phyloP scores from a whole-genome alignment of 768 basidiomycete genomes.

The Auriscalpium vulgare region DNA sequence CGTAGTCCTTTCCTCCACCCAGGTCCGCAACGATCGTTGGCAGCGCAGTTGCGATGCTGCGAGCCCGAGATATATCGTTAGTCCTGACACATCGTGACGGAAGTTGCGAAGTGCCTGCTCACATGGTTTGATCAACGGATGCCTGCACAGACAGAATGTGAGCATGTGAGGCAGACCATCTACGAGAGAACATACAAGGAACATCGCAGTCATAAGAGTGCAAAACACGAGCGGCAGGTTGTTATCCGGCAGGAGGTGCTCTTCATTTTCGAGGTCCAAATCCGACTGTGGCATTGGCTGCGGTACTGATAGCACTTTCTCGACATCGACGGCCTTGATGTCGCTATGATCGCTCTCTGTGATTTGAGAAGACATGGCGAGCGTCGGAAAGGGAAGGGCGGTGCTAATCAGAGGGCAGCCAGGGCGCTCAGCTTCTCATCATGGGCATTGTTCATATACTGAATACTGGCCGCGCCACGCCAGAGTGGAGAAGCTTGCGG shows the following conservation, averaged over 20 bases:
- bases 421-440: no score
- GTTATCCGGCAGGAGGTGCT: not conserved
- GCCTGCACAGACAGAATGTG: conserved; percentile 20
- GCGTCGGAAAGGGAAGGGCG: no score
- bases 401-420: no score
- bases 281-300: no score
- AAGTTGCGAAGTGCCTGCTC: not conserved
- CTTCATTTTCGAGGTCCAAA: no score
- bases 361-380: no score
- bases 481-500: no score
- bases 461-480: no score
- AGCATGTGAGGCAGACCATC: not conserved
- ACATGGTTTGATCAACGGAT: conserved; percentile 51
- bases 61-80: conserved; percentile 39
- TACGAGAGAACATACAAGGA: not conserved
- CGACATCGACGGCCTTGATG: no score
- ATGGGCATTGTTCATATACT: no score
- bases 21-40: conserved; percentile 65
- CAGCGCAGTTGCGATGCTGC: conserved; percentile 57
- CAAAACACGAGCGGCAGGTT: not conserved
- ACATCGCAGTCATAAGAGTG: not conserved
- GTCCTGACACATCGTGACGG: not conserved
- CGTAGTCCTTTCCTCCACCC: conserved; percentile 54
- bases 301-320: no score
- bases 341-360: no score